Evolutionary conservation across 2,329 filamentous ascomycete species (phyloP).

Genomic region (Thermothelomyces thermophilus): DNA sequence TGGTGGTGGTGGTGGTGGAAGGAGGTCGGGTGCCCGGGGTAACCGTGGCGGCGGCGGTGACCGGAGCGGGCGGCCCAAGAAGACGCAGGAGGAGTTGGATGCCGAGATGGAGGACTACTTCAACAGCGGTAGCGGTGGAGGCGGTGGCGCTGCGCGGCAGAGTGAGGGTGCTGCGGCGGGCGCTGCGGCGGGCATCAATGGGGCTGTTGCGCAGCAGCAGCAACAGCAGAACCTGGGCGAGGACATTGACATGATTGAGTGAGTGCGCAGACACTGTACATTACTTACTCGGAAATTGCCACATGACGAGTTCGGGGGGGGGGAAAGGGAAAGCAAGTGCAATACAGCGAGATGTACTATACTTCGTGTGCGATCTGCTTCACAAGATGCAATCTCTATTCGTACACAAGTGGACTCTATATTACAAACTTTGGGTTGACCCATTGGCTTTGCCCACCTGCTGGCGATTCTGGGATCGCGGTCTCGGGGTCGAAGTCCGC

Average conservation of each 20-base stretch:
- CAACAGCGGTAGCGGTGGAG: slow-evolving; percentile 38
- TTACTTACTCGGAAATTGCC: background rate
- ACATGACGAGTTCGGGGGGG: background rate
- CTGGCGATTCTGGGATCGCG: too few relatives aligned
- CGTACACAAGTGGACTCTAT: too few relatives aligned
- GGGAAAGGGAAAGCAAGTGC: too few relatives aligned
- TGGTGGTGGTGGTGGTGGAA: slow-evolving; percentile 30
- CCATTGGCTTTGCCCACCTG: too few relatives aligned
- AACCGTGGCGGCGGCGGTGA: slow-evolving; percentile 36
- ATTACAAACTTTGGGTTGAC: too few relatives aligned
- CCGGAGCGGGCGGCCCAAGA: slow-evolving; percentile 52
- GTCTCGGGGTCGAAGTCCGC: too few relatives aligned
- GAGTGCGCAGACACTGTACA: background rate
- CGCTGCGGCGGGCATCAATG: background rate
- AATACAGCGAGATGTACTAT: too few relatives aligned
- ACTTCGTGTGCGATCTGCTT: too few relatives aligned
- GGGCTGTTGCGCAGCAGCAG: slow-evolving; percentile 3
- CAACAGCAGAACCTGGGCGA: slow-evolving; percentile 7
- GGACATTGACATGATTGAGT: slow-evolving; percentile 47
- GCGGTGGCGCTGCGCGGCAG: slow-evolving; percentile 9
- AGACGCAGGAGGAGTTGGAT: slow-evolving; percentile 87
- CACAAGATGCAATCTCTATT: too few relatives aligned
- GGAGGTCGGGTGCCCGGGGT: slow-evolving; percentile 24
- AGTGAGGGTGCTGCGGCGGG: background rate
- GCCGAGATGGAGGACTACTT: slow-evolving; percentile 98